Evolutionary conservation across 306 rosid species (phyloP).

Genomic region (Malus orientalis): DNA sequence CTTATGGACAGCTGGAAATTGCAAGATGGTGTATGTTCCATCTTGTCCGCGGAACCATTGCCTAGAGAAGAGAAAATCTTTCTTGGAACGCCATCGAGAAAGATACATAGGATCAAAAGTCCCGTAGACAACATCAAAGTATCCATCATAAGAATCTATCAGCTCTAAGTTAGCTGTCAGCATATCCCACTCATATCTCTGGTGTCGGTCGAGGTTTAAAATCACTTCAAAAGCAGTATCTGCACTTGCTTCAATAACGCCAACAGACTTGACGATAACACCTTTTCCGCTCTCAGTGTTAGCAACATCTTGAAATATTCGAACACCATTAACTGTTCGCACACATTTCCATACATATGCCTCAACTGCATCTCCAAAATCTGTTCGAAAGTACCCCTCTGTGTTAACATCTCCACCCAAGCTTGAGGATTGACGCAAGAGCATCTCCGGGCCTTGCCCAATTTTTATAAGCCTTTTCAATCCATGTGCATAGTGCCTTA

Average conservation of each 20-base stretch:
- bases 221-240: slow-evolving; percentile 72
- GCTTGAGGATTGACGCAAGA: slow-evolving; percentile 55
- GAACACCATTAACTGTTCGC: slow-evolving; percentile 57
- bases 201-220: slow-evolving; percentile 49
- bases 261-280: slow-evolving; percentile 69
- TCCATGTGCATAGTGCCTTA: slow-evolving; percentile 71
- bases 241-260: slow-evolving; percentile 73
- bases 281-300: slow-evolving; percentile 57
- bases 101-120: slow-evolving; percentile 71
- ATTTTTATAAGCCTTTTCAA: slow-evolving; percentile 62
- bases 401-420: slow-evolving; percentile 14
- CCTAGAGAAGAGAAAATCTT: slow-evolving; percentile 86
- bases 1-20: slow-evolving; percentile 66
- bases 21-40: slow-evolving; percentile 88
- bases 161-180: slow-evolving; percentile 81
- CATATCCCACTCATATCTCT: slow-evolving; percentile 98
- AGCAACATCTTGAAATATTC: slow-evolving; percentile 18
- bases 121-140: slow-evolving; percentile 77
- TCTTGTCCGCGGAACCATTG: slow-evolving; percentile 92
- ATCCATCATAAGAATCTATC: slow-evolving; percentile 65
- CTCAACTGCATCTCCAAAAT: slow-evolving; percentile 69
- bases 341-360: slow-evolving; percentile 83
- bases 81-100: slow-evolving; percentile 79
- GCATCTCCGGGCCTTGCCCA: slow-evolving; percentile 92
- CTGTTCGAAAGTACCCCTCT: slow-evolving; percentile 49